Evolutionary conservation across 2,329 filamentous ascomycete species (phyloP), one percentile per base, ranked within the genome.

Genomic region (Myriosclerotinia duriaeana): DNA sequence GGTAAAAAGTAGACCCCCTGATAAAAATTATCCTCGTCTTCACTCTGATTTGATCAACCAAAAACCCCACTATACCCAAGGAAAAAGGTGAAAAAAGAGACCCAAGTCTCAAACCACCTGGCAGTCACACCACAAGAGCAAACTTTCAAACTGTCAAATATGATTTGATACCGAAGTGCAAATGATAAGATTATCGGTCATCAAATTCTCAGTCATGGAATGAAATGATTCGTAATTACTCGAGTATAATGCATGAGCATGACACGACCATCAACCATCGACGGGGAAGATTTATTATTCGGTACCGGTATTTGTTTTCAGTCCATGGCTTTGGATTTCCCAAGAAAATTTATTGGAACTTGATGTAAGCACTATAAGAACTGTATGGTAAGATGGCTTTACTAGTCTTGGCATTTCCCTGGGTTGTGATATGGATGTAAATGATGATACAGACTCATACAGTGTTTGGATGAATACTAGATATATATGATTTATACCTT

Each of bases 271-370:
- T 34, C 30, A 12, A 40, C 4, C 26, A 26, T 26, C 26, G 26
- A 40, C 38, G 38, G 38, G 22, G 54, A 11, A 55, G 26, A 53
- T 53, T 53, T 38, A 12, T 53, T 26, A 42, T 61, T 34, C 30
- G 30, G 30, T 34, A 34, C 30, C 36, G 59, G 36, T 40, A 30
- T 20, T 52, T 62, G 14, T 34, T 42, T 9, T 26, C 26, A 17
- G 22, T 40, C 52, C 61, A 64, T 64, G 40, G 61, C 40, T 48
- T 36, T 64, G 61, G 61, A 42, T 46, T 12, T 52, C 38, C 46
- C 22, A 53, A 46, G 42, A 64, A 34, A 38, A 48, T 40, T 38
- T 5, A 12, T 12, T 44, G 38, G 30, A 34, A 34, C 4, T 34
- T 34, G 30, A 34, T 34, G 30, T 34, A 34, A 34, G 30, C 30